Conservation (phyloP, 73 alveolate species). For the Paramecium octaurelia region DNA sequence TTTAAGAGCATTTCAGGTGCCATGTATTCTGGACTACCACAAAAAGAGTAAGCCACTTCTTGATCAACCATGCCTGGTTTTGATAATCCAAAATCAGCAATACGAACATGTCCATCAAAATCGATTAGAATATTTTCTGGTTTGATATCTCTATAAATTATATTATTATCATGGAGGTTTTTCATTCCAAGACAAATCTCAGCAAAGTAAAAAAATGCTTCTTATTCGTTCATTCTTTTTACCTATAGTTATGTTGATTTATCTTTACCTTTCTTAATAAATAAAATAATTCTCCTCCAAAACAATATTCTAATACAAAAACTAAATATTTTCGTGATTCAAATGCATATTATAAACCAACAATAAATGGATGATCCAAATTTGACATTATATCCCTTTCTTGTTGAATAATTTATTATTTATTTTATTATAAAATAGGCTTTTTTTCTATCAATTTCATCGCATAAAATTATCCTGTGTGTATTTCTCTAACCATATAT, state of each 20-base stretch:
- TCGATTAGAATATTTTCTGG: conserved; percentile 84
- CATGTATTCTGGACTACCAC: conserved; percentile 79
- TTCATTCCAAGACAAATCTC: conserved; percentile 75
- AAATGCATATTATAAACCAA: conserved; percentile 84
- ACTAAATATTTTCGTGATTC: conserved; percentile 82
- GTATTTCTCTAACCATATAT: conserved; percentile 27
- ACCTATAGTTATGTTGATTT: conserved; percentile 42
- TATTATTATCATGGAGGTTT: conserved; percentile 68
- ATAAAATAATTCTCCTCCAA: conserved; percentile 73
- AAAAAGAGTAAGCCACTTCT: conserved; percentile 67
- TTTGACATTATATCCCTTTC: conserved; percentile 85
- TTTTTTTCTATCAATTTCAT: conserved; percentile 42
- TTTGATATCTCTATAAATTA: conserved; percentile 74
- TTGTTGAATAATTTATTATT: conserved; percentile 56
- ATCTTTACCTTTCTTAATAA: conserved; percentile 58
- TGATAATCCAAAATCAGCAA: conserved; percentile 77
- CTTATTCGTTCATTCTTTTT: conserved; percentile 73
- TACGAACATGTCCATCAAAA: conserved; percentile 69
- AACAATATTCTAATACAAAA: conserved; percentile 87
- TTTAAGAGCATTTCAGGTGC: conserved; percentile 74
- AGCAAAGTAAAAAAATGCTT: conserved; percentile 70
- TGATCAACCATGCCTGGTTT: conserved; percentile 56
- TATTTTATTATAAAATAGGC: conserved; percentile 24
- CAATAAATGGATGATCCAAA: conserved; percentile 84
- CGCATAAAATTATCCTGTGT: conserved; percentile 45